Conservation (phyloP, 148 eudicot genomes). For the Euryodendron excelsum region DNA sequence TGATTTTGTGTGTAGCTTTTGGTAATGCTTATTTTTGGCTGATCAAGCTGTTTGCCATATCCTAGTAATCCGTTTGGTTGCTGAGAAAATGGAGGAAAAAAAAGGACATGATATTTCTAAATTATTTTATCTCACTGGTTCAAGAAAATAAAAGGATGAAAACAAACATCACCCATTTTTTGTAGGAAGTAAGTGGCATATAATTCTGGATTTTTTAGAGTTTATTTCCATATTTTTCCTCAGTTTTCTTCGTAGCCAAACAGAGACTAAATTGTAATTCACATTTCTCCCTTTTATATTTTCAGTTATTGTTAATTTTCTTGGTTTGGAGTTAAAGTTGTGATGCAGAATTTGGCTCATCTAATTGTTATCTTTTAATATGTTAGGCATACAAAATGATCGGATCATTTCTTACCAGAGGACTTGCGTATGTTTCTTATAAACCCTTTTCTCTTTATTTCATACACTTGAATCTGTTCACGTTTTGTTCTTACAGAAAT, state of each 20-base stretch:
- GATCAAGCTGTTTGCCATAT: background rate
- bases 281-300: background rate
- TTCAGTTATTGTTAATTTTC: too few relatives aligned
- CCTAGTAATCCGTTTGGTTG: background rate
- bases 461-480: background rate
- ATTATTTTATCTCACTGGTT: too few relatives aligned
- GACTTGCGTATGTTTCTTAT: conserved; percentile 63
- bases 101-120: background rate
- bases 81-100: background rate
- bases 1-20: background rate
- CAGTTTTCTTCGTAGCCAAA: background rate
- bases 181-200: background rate
- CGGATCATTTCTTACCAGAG: conserved; percentile 81
- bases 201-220: background rate
- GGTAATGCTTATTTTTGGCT: background rate
- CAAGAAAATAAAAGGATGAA: background rate
- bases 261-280: background rate
- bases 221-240: background rate
- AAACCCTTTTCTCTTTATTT: background rate
- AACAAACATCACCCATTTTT: background rate
- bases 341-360: background rate
- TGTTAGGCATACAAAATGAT: conserved; percentile 75
- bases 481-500: background rate
- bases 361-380: conserved; percentile 17
- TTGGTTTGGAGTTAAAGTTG: background rate